Percentiles rank a stretch among this genome's conserved stretches.
These are phyloP conservation scores for Rhynchosporium agropyri DNA, from an alignment of 2,329 filamentous ascomycete genomes.

Conservation along the genomic window DNA sequence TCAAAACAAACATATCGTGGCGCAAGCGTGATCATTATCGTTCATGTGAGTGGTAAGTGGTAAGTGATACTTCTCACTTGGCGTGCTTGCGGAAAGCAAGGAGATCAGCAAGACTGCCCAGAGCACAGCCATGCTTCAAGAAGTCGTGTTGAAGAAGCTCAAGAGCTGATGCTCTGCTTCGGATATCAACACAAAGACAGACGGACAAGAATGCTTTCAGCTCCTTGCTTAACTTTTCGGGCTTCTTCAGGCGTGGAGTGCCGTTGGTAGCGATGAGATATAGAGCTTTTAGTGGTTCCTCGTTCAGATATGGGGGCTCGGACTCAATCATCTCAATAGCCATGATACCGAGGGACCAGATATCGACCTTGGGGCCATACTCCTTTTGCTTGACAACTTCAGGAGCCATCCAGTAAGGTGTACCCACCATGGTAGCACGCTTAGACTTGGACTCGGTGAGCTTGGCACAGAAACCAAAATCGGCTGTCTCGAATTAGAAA, in stretches of 20 bases:
- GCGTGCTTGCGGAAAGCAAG: slow-evolving; percentile 81
- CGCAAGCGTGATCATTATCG: slow-evolving; percentile 24
- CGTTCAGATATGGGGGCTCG: slow-evolving; percentile 95
- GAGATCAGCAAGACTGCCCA: slow-evolving; percentile 81
- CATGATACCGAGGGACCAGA: slow-evolving; percentile 99
- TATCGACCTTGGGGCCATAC: slow-evolving; percentile 97
- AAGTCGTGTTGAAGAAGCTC: slow-evolving; percentile 94
- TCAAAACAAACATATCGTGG: slow-evolving; percentile 22
- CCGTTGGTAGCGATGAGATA: slow-evolving; percentile 98
- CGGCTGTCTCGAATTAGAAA: slow-evolving; percentile 62
- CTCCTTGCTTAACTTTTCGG: slow-evolving; percentile 96
- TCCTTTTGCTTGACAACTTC: slow-evolving; percentile 99
- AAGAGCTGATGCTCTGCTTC: slow-evolving; percentile 86
- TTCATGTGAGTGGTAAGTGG: not conserved
- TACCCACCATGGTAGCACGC: slow-evolving; percentile 98
- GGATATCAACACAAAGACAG: slow-evolving; percentile 95
- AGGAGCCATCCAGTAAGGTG: slow-evolving; percentile 99
- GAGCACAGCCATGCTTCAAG: slow-evolving; percentile 84
- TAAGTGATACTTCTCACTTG: slow-evolving; percentile 50
- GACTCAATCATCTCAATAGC: slow-evolving; percentile 99
- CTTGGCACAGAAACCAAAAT: slow-evolving; percentile 99
- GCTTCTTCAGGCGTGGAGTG: slow-evolving; percentile 95
- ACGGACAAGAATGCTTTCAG: slow-evolving; percentile 96
- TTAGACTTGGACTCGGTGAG: slow-evolving; percentile 96
- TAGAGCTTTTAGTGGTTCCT: slow-evolving; percentile 94